Base-by-base conservation (phyloP, 192 early-diverging fungal genomes). In the Backusella sp. region DNA sequence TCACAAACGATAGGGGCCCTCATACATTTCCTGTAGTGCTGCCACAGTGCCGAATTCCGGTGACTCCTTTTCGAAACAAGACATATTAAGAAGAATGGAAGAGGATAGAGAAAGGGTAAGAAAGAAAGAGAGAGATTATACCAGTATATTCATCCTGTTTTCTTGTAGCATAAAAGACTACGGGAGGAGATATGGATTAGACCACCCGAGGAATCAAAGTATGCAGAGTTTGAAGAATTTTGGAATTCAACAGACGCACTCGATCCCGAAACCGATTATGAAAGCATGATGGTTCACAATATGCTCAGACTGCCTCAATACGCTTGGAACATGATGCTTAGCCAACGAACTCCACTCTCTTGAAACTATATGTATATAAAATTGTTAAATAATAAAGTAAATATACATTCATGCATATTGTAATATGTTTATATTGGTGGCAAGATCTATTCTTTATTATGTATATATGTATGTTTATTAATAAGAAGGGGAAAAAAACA, bases 161-260 rank as follows among this genome's bases (percentile, higher is more conserved):
- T 42, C 34, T 68, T 73, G 19, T 82, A 88, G 82, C 85, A 88
- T 68, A 89, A 89, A 53, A 80, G 81, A 56, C 77, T 87, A 67
- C 79, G 88, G 46, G 88, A 89, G 71, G 86, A 88, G 8, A 86
- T 86, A 7, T 89, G 88, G 88, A 83, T 85, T 34, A 56, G 87
- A 68, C 77, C 87, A 17, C 39, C 78, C 15, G 86, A 88, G 3
- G 85, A 85, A 42, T 44, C 82, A 17, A 66, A 76, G 30, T 79
- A 79, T 35, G 84, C 78, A 14, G 85, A 88, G 26, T 86, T 87
- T 73, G 65, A 78, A 32, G 79, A 83, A 39, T 66, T 81, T 37
- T 89, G 88, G 88, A 79, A 83, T 9, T 76, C 80, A 9, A 81
- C 79, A 17, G 83, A 84, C 6, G 79, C 78, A 44, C 46, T 88